Conservation (phyloP, 345 rosid genomes). For the Fremontodendron californicum region DNA sequence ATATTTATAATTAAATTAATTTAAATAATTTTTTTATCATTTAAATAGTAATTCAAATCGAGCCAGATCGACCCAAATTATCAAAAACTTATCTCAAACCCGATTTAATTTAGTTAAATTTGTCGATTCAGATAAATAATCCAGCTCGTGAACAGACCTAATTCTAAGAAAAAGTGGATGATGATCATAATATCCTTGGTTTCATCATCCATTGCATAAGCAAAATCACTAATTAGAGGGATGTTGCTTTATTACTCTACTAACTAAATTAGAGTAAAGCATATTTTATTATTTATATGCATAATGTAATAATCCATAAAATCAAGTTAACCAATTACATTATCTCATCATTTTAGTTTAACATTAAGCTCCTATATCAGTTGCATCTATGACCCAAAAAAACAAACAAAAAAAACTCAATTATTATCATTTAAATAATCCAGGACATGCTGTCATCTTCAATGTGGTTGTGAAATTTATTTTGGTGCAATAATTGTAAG, state of each 20-base stretch:
- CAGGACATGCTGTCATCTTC: neutral
- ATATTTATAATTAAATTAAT: no score
- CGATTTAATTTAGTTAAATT: no score
- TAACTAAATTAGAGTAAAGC: neutral
- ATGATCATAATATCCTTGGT: neutral
- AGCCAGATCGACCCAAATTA: no score
- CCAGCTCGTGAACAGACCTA: no score
- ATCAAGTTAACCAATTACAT: neutral
- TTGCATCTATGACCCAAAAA: no score
- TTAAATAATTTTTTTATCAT: no score
- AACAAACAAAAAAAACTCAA: neutral
- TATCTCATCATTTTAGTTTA: neutral
- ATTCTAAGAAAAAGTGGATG: neutral
- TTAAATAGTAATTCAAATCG: no score
- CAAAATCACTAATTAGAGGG: neutral
- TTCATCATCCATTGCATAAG: neutral
- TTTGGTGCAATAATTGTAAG: neutral
- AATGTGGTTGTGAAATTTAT: neutral
- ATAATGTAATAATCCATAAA: neutral
- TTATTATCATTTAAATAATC: conserved; percentile 1
- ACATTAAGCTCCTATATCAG: neutral
- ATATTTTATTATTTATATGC: neutral
- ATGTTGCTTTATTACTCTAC: neutral
- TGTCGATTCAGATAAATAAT: no score
- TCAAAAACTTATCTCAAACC: no score